A percentile compares a stretch with the other conserved stretches of the same genome.
Evolutionary conservation across 805 yeast species (phyloP).

Genomic region (Maudiozyma saulgeensis): DNA sequence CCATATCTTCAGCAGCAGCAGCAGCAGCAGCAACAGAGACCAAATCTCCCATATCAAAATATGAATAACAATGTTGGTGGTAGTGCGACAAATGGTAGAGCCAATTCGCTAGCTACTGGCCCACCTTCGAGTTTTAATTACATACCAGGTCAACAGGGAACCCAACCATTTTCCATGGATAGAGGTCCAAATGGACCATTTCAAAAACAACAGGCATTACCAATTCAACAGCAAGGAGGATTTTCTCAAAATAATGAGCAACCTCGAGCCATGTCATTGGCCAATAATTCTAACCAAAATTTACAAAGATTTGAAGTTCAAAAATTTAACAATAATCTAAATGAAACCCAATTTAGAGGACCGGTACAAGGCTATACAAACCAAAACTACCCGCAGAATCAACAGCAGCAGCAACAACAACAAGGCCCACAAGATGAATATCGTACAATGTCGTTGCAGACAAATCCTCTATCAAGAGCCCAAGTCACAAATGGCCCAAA

Average conservation of each 20-base stretch:
- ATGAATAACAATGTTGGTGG: not conserved
- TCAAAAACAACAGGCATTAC: not conserved
- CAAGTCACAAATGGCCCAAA: not conserved
- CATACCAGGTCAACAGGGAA: not conserved
- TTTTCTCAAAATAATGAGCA: not conserved
- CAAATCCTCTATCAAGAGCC: not conserved
- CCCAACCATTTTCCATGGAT: not conserved
- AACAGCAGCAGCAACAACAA: not conserved
- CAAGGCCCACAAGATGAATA: not conserved
- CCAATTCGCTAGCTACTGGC: slow-evolving; percentile 6
- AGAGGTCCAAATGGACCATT: not conserved
- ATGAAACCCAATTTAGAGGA: not conserved
- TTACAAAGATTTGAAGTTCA: not conserved
- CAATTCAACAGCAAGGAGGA: not conserved
- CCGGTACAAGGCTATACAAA: not conserved
- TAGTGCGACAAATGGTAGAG: slow-evolving; percentile 3
- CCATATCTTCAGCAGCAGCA: slow-evolving; percentile 3
- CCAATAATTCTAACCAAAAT: slow-evolving; percentile 1
- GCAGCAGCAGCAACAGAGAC: not conserved
- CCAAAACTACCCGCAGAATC: not conserved
- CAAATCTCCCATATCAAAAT: not conserved
- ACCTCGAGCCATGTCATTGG: slow-evolving; percentile 6
- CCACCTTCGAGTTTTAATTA: not conserved
- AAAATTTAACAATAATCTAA: not conserved
- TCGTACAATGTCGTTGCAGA: not conserved